These are phyloP conservation scores for Gossypium trilobum DNA, from an alignment of 441 rosid species.

Conservation along the genomic window DNA sequence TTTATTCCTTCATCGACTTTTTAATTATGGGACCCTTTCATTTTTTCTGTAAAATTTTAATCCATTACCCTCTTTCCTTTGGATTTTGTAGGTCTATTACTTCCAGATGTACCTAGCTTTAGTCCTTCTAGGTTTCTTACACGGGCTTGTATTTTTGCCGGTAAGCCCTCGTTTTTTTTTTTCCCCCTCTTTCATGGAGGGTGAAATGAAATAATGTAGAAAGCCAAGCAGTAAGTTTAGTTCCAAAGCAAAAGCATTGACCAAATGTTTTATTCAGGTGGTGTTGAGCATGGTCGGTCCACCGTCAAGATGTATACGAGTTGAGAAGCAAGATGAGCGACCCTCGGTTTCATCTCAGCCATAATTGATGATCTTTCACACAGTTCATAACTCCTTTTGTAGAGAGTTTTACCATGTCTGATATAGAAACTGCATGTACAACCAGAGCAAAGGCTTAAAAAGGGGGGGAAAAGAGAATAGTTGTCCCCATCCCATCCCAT, in stretches of 20 bases:
- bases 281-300: constrained; percentile 89
- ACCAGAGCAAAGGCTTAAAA: neutral
- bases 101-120: constrained; percentile 93
- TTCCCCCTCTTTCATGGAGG: neutral
- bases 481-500: neutral
- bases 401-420: neutral
- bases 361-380: constrained; percentile 16
- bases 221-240: neutral
- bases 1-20: constrained; percentile 14
- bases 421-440: neutral
- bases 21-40: neutral
- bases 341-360: constrained; percentile 53
- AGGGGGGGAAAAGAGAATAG: neutral
- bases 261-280: constrained; percentile 41
- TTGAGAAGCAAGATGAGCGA: constrained; percentile 54
- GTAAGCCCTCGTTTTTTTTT: constrained; percentile 37
- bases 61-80: neutral
- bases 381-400: neutral
- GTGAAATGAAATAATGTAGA: neutral
- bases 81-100: constrained; percentile 66
- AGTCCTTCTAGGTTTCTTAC: constrained; percentile 91
- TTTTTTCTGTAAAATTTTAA: neutral
- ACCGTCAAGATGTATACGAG: constrained; percentile 58
- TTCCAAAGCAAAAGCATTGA: neutral
- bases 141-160: constrained; percentile 86